Conservation (phyloP, 805 yeast species). For the Blastobotrys terrestris region DNA sequence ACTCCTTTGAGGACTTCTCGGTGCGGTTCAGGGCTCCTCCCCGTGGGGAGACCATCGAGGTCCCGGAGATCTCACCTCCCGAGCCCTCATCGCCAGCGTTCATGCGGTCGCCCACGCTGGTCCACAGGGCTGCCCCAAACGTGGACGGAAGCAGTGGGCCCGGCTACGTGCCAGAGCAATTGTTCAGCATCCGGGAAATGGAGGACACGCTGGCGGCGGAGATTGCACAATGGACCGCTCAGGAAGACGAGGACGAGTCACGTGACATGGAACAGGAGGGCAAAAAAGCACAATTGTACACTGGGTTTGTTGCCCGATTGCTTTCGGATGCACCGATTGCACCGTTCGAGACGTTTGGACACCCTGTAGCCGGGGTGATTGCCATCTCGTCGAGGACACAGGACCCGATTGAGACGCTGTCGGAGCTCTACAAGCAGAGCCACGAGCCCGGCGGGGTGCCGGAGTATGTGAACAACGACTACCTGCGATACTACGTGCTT, state of each 20-base stretch:
- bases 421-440: constrained; percentile 42
- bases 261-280: too few species aligned
- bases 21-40: constrained; percentile 41
- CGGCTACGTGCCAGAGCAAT: constrained; percentile 12
- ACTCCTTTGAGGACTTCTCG: constrained; percentile 47
- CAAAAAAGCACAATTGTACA: constrained; percentile 36
- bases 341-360: constrained; percentile 80
- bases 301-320: constrained; percentile 51
- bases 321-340: constrained; percentile 55
- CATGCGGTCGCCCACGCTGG: background rate
- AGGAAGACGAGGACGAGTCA: too few species aligned
- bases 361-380: constrained; percentile 73
- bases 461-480: constrained; percentile 59
- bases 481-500: constrained; percentile 46
- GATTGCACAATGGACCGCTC: constrained; percentile 5
- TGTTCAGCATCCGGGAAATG: constrained; percentile 34
- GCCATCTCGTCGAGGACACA: constrained; percentile 56
- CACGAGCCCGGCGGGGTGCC: constrained; percentile 40
- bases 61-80: constrained; percentile 1
- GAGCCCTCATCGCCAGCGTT: background rate
- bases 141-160: background rate
- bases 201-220: constrained; percentile 22
- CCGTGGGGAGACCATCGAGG: background rate
- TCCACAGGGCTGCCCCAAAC: constrained; percentile 20
- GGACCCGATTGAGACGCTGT: constrained; percentile 51